Evolutionary conservation across 345 rosid species (phyloP).

Genomic region (Salix udensis): DNA sequence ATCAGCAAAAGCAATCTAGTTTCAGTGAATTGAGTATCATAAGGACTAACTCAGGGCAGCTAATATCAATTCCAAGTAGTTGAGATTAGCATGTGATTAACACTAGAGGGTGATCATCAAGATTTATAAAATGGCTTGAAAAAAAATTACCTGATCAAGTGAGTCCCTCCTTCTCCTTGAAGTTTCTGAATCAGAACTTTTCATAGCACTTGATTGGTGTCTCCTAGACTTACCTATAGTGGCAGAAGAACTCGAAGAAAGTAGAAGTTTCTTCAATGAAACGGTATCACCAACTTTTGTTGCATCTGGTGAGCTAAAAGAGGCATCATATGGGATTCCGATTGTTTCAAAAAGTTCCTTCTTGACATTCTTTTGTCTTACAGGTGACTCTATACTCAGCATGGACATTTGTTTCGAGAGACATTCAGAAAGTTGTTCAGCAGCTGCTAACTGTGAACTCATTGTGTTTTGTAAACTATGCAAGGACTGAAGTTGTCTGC

Average conservation of each 20-base stretch:
- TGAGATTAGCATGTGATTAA: neutral
- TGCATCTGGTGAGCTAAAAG: slow-evolving; percentile 70
- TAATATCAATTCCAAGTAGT: neutral
- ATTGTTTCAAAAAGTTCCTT: slow-evolving; percentile 83
- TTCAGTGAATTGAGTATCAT: neutral
- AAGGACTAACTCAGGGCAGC: neutral
- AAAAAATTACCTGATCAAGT: slow-evolving; percentile 48
- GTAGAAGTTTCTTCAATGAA: slow-evolving; percentile 38
- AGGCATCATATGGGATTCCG: slow-evolving; percentile 74
- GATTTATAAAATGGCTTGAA: neutral
- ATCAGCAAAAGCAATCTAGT: neutral
- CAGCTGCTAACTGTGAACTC: slow-evolving; percentile 77
- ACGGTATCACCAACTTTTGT: slow-evolving; percentile 39
- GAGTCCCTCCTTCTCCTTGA: slow-evolving; percentile 91
- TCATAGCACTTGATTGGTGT: slow-evolving; percentile 51
- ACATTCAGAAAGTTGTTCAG: slow-evolving; percentile 77
- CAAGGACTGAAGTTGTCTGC: slow-evolving; percentile 57
- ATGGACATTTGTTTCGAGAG: slow-evolving; percentile 56
- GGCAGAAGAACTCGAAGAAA: slow-evolving; percentile 55
- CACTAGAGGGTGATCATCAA: neutral
- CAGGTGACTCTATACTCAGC: slow-evolving; percentile 57
- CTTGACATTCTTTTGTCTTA: slow-evolving; percentile 55
- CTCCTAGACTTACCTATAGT: slow-evolving; percentile 54
- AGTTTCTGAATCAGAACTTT: slow-evolving; percentile 66
- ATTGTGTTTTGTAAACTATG: slow-evolving; percentile 69